A percentile compares a stretch with the other conserved stretches of the same genome.
Conservation (phyloP, 768 basidiomycete species). For the Mycena kentingensis region DNA sequence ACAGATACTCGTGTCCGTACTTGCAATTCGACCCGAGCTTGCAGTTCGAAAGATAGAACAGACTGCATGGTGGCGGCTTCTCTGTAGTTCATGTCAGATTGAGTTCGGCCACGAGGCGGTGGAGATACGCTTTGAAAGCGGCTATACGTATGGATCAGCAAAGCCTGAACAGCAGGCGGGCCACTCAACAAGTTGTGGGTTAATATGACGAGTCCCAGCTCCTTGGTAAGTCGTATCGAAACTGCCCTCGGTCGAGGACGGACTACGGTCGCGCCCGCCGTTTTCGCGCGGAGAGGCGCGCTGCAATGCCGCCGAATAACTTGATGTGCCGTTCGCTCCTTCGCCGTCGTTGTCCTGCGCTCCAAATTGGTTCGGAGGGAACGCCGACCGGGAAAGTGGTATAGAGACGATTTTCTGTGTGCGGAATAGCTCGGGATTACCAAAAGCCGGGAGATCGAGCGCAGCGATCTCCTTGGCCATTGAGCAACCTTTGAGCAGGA, state of each 20-base stretch:
- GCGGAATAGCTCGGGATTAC: constrained; percentile 62
- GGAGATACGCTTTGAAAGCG: constrained; percentile 62
- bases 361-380: too few species aligned
- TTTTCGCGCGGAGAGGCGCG: constrained; percentile 40
- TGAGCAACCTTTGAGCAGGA: constrained; percentile 63
- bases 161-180: constrained; percentile 13
- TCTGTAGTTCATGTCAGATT: constrained; percentile 40
- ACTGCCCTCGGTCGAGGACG: constrained; percentile 48
- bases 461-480: constrained; percentile 60
- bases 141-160: constrained; percentile 36
- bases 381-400: too few species aligned
- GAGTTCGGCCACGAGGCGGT: constrained; percentile 6
- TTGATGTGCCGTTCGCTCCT: constrained; percentile 27
- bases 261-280: constrained; percentile 45
- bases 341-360: constrained; percentile 18
- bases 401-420: constrained; percentile 46
- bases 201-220: constrained; percentile 44
- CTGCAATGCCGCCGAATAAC: constrained; percentile 49
- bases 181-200: constrained; percentile 55
- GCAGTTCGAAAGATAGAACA: constrained; percentile 65
- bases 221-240: constrained; percentile 35
- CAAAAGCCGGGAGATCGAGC: constrained; percentile 56
- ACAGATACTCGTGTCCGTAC: constrained; percentile 63
- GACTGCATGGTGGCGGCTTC: constrained; percentile 65
- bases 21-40: constrained; percentile 59